phyloP scores from a whole-genome alignment of 2,329 filamentous ascomycete genomes.

The Dryadomyces quercus-mongolicae region DNA sequence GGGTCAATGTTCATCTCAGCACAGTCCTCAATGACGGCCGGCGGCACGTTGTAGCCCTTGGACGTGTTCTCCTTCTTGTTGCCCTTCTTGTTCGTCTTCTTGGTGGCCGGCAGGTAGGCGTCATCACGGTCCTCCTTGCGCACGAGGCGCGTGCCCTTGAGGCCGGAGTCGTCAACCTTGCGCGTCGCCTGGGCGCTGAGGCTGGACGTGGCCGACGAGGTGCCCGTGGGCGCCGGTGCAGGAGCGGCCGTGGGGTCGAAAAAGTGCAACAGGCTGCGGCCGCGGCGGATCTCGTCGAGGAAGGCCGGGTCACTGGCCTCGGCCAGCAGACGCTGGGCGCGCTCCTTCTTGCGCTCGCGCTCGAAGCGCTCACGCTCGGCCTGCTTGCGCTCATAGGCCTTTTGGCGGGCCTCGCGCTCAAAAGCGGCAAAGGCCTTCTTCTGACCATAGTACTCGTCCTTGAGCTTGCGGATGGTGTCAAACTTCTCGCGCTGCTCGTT shows the following conservation, averaged over 20 bases:
- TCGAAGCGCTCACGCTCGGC: constrained; percentile 65
- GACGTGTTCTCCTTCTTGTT: constrained; percentile 52
- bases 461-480: constrained; percentile 67
- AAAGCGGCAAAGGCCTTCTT: constrained; percentile 74
- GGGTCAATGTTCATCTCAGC: constrained; percentile 74
- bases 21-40: constrained; percentile 86
- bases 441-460: constrained; percentile 75
- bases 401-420: constrained; percentile 71
- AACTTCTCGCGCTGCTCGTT: constrained; percentile 81
- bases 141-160: constrained; percentile 75
- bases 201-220: constrained; percentile 57
- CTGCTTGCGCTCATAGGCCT: constrained; percentile 64
- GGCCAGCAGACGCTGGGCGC: constrained; percentile 63
- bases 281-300: constrained; percentile 81
- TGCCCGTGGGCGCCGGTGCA: constrained; percentile 25
- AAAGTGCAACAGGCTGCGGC: constrained; percentile 78
- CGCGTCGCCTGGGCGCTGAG: constrained; percentile 70
- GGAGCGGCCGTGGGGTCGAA: constrained; percentile 64
- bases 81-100: constrained; percentile 70
- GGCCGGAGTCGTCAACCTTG: constrained; percentile 68
- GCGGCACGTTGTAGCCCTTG: constrained; percentile 67
- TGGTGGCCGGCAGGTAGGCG: constrained; percentile 67
- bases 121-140: constrained; percentile 85
- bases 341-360: constrained; percentile 62
- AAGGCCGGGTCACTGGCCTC: constrained; percentile 81